phyloP scores from a whole-genome alignment of 140 eudicot species.

The Flaveria floridana region DNA sequence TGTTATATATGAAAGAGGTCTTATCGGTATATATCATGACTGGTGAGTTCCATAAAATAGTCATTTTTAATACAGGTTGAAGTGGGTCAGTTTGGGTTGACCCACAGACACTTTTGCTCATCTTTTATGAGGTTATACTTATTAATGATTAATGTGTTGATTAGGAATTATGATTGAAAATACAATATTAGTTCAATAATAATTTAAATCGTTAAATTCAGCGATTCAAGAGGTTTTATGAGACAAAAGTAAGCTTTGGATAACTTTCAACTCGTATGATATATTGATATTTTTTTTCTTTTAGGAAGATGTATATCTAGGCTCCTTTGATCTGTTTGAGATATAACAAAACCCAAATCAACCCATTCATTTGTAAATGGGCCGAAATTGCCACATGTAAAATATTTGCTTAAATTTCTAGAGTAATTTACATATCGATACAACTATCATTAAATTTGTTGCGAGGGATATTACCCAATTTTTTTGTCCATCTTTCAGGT shows the following conservation, averaged over 20 bases:
- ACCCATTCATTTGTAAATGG: neutral
- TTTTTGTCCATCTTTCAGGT: conserved; percentile 48
- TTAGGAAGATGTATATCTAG: neutral
- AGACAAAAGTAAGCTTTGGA: neutral
- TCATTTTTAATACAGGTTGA: neutral
- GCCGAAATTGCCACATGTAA: neutral
- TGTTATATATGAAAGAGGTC: conserved; percentile 80
- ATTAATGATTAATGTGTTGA: neutral
- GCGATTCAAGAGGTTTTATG: neutral
- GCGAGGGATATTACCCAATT: neutral
- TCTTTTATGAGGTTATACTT: neutral
- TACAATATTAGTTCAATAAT: neutral
- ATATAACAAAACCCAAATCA: neutral
- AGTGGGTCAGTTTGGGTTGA: neutral
- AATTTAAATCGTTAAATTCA: neutral
- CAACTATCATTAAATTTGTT: neutral
- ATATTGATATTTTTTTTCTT: neutral
- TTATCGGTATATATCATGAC: conserved; percentile 91
- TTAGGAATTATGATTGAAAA: neutral
- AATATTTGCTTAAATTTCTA: neutral
- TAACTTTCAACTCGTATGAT: neutral
- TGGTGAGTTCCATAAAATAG: conserved; percentile 50
- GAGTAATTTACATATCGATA: neutral
- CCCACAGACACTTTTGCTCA: neutral
- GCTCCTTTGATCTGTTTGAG: neutral